Percentiles rank a stretch among this genome's conserved stretches.
Conservation (phyloP, 192 early-diverging fungal genomes). For the Geosiphon pyriformis region DNA sequence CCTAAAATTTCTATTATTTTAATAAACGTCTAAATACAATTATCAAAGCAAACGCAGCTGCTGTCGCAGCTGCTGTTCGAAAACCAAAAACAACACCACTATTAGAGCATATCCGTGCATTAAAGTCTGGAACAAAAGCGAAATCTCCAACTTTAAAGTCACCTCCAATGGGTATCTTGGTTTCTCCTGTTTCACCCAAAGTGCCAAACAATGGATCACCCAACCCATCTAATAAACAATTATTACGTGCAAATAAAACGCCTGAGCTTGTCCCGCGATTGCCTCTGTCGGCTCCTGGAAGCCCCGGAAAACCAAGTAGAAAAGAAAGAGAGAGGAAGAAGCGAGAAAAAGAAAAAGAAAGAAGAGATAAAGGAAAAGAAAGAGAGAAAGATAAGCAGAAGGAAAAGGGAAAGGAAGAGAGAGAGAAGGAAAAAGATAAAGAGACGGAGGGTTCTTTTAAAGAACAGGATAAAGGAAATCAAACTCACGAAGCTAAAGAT, state of each 20-base stretch:
- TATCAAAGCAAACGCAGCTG: constrained; percentile 16
- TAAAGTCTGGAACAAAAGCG: constrained; percentile 58
- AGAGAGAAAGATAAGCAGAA: constrained; percentile 8
- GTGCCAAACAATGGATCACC: neutral
- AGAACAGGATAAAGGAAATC: constrained; percentile 10
- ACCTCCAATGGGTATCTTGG: neutral
- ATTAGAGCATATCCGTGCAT: constrained; percentile 64
- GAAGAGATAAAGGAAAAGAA: constrained; percentile 18
- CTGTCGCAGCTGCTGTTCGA: constrained; percentile 30
- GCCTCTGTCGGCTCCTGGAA: neutral
- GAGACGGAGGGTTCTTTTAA: no score
- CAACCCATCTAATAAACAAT: neutral
- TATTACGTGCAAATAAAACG: neutral
- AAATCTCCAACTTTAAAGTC: constrained; percentile 36
- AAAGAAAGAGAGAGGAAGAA: constrained; percentile 14
- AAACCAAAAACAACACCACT: constrained; percentile 73
- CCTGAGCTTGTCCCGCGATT: no score
- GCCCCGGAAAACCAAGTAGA: neutral
- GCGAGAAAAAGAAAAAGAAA: constrained; percentile 10
- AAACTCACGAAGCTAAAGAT: no score
- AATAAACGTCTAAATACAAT: neutral
- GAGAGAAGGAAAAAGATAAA: neutral
- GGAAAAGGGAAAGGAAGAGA: constrained; percentile 1
- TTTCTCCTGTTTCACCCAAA: constrained; percentile 2
- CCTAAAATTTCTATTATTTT: constrained; percentile 1